Conservation (phyloP, 257 asterid species). For the Fraxinus quadrangulata region DNA sequence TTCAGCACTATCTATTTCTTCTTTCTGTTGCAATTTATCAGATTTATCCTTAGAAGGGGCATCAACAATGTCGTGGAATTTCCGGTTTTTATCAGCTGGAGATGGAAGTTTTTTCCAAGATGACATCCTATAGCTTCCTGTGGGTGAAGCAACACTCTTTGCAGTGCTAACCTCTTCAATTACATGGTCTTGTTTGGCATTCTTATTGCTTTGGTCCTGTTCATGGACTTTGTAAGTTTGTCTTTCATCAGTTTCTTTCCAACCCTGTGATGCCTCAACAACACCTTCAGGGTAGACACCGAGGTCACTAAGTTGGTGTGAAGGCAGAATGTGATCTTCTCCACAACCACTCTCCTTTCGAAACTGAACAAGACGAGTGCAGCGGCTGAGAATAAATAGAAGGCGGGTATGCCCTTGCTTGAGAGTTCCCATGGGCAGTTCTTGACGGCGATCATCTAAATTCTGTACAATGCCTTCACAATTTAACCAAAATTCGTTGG, state of each 20-base stretch:
- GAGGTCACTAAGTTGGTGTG: conserved; percentile 84
- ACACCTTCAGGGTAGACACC: conserved; percentile 74
- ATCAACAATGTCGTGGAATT: conserved; percentile 51
- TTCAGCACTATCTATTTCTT: conserved; percentile 42
- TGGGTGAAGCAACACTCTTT: conserved; percentile 63
- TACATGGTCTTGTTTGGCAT: conserved; percentile 41
- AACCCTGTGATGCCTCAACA: conserved; percentile 31
- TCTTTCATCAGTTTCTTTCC: conserved; percentile 33
- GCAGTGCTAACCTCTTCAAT: conserved; percentile 72
- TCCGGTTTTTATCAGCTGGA: conserved; percentile 57
- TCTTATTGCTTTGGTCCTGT: conserved; percentile 37
- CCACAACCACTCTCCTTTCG: conserved; percentile 90
- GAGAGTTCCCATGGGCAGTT: conserved; percentile 68
- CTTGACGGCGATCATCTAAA: conserved; percentile 94
- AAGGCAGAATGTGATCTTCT: conserved; percentile 61
- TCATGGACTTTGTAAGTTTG: conserved; percentile 38
- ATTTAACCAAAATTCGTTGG: conserved; percentile 79
- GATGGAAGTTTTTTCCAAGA: conserved; percentile 98
- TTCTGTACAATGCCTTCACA: conserved; percentile 92
- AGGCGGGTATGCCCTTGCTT: conserved; percentile 90
- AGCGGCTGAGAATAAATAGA: conserved; percentile 86
- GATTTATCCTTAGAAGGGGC: conserved; percentile 46
- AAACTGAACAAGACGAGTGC: conserved; percentile 92
- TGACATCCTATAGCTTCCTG: conserved; percentile 89
- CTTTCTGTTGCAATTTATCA: conserved; percentile 40